phyloP scores from a whole-genome alignment of 148 eudicot genomes.

The Vaccinium myrtillus region DNA sequence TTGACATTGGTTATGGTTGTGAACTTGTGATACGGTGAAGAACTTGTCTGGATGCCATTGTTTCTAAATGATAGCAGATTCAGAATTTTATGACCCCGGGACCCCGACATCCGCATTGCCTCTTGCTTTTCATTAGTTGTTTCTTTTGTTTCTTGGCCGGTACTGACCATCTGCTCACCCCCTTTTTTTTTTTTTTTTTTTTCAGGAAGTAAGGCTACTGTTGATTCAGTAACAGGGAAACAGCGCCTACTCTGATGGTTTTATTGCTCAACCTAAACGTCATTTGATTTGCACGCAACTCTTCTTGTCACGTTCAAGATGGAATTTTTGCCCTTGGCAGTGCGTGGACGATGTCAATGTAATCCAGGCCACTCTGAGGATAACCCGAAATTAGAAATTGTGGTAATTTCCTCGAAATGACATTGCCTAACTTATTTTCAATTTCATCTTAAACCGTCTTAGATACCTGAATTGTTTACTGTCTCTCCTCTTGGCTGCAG shows the following conservation, averaged over 20 bases:
- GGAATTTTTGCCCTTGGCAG: background rate
- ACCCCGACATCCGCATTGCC: too few species aligned
- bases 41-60: background rate
- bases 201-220: slow-evolving; percentile 42
- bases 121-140: background rate
- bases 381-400: background rate
- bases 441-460: background rate
- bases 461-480: background rate
- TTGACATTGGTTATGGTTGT: background rate
- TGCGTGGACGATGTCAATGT: background rate
- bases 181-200: background rate
- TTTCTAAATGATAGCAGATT: background rate
- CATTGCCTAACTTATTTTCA: background rate
- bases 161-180: background rate
- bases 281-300: background rate
- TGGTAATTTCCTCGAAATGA: background rate
- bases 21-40: background rate
- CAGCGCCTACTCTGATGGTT: slow-evolving; percentile 41
- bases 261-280: background rate
- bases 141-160: background rate
- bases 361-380: background rate
- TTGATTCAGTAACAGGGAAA: slow-evolving; percentile 55
- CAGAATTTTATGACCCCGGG: background rate
- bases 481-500: background rate
- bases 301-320: background rate